phyloP scores from a whole-genome alignment of 345 rosid genomes.

The Chamaenerion angustifolium region DNA sequence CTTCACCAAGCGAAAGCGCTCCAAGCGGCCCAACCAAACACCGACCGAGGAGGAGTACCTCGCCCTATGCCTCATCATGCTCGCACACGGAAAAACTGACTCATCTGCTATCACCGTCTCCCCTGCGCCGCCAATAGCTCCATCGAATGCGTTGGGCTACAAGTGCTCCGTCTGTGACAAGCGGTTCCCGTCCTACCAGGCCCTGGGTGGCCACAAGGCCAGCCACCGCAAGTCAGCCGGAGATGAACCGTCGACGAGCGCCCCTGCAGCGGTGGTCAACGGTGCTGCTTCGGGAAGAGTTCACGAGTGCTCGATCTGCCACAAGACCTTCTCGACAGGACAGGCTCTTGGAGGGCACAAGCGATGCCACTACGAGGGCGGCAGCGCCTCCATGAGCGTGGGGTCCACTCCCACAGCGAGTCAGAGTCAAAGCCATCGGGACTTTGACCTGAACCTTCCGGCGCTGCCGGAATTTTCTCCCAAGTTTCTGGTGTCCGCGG shows the following conservation, averaged over 20 bases:
- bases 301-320: conserved; percentile 47
- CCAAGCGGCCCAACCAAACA: conserved; percentile 21
- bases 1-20: conserved; percentile 29
- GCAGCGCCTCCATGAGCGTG: conserved; percentile 9
- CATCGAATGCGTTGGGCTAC: conserved; percentile 1
- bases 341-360: conserved; percentile 47
- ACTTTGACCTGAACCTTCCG: conserved; percentile 16
- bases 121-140: neutral
- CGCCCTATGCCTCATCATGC: conserved; percentile 43
- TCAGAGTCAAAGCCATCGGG: conserved; percentile 8
- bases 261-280: conserved; percentile 13
- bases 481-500: conserved; percentile 8
- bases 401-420: conserved; percentile 7
- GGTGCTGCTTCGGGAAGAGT: conserved; percentile 18
- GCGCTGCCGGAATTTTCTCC: conserved; percentile 14
- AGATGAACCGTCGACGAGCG: conserved; percentile 7
- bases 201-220: conserved; percentile 21
- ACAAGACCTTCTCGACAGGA: conserved; percentile 35
- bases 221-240: conserved; percentile 12
- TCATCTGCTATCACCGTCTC: neutral
- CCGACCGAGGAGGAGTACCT: conserved; percentile 32
- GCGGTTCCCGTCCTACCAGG: conserved; percentile 16
- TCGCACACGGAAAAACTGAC: conserved; percentile 17
- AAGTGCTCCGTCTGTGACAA: conserved; percentile 15
- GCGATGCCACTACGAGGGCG: conserved; percentile 32